A percentile compares a stretch with the other conserved stretches of the same genome.
Evolutionary conservation across 2,329 filamentous ascomycete genomes (phyloP).

Genomic region (Colletotrichum tamarilloi): DNA sequence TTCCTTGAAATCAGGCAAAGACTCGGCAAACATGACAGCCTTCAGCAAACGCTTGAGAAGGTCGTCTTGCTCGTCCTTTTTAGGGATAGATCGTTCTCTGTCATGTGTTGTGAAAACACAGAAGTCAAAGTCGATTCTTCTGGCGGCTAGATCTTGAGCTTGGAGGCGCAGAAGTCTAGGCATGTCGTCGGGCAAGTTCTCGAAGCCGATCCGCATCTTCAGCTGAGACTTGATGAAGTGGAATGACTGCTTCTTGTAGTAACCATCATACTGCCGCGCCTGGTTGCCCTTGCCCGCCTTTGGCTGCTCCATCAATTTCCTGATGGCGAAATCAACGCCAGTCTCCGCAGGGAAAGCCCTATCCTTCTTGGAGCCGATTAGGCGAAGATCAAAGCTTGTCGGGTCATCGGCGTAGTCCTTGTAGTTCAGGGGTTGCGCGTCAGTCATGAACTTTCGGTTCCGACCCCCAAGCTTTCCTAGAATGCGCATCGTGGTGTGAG

Average conservation of each 20-base stretch:
- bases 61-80: constrained; percentile 86
- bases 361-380: constrained; percentile 91
- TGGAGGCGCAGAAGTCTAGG: constrained; percentile 86
- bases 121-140: constrained; percentile 77
- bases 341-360: constrained; percentile 87
- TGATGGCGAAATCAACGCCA: constrained; percentile 88
- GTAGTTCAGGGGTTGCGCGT: constrained; percentile 85
- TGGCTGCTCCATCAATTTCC: constrained; percentile 84
- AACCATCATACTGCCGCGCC: constrained; percentile 75
- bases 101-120: constrained; percentile 80
- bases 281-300: constrained; percentile 66
- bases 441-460: constrained; percentile 95
- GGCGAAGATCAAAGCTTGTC: constrained; percentile 86
- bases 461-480: constrained; percentile 95
- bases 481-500: constrained; percentile 97
- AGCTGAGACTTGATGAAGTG: constrained; percentile 88
- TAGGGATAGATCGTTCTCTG: constrained; percentile 83
- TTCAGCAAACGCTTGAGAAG: constrained; percentile 89
- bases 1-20: constrained; percentile 81
- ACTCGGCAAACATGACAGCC: constrained; percentile 86
- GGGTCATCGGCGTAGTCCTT: constrained; percentile 88
- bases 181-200: constrained; percentile 90
- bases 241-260: constrained; percentile 94
- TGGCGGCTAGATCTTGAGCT: constrained; percentile 83
- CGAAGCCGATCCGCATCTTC: constrained; percentile 89